A percentile compares a stretch with the other conserved stretches of the same genome.
phyloP scores from a whole-genome alignment of 2,329 filamentous ascomycete species.

The Orbilia ellipsospora region DNA sequence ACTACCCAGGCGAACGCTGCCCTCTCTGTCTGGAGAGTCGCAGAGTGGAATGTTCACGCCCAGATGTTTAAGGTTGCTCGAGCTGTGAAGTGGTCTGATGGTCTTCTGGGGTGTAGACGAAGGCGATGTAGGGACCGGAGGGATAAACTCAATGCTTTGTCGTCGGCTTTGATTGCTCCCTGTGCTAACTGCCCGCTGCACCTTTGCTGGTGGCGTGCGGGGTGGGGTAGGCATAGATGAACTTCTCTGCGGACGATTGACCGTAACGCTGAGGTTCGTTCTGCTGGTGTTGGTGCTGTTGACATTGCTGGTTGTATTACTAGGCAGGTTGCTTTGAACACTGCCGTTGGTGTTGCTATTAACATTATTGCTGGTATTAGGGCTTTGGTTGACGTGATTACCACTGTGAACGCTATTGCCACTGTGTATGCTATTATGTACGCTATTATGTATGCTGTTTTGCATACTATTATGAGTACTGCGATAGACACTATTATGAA shows the following conservation, averaged over 20 bases:
- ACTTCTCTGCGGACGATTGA: conserved; percentile 38
- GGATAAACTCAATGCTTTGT: conserved; percentile 22
- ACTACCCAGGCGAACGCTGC: conserved; percentile 24
- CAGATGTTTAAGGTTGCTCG: conserved; percentile 28
- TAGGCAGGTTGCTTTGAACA: not conserved
- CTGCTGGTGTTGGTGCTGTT: conserved; percentile 1
- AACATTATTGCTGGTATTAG: not conserved
- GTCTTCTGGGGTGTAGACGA: conserved; percentile 9
- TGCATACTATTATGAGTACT: no score
- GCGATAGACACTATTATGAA: not conserved
- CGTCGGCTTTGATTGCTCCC: conserved; percentile 26
- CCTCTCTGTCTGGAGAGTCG: conserved; percentile 48
- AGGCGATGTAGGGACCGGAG: conserved; percentile 40
- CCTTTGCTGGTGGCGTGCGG: conserved; percentile 31
- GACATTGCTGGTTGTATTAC: not conserved
- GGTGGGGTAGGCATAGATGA: conserved; percentile 51
- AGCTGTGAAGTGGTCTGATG: conserved; percentile 10
- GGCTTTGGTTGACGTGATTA: no score
- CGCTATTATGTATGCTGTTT: no score
- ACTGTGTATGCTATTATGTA: no score
- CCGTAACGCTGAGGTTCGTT: conserved; percentile 1
- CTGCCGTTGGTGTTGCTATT: not conserved
- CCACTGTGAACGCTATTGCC: no score
- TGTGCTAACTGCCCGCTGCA: conserved; percentile 33
- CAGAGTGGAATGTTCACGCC: conserved; percentile 54